Evolutionary conservation across 2,329 filamentous ascomycete species (phyloP).

Genomic region (Fusarium paranaense): DNA sequence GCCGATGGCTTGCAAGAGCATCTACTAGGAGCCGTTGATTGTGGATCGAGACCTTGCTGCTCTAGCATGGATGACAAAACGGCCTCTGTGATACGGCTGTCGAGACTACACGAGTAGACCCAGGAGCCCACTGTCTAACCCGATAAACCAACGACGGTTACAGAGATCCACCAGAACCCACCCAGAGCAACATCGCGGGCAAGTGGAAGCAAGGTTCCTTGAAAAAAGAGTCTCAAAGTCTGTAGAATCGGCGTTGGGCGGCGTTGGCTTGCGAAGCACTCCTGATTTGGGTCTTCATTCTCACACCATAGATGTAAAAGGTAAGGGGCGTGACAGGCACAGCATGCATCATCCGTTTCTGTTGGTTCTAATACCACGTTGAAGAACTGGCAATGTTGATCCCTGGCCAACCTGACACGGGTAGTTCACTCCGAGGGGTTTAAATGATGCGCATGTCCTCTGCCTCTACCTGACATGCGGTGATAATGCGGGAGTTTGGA

Average conservation of each 20-base stretch:
- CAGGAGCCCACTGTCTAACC: not conserved
- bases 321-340: not conserved
- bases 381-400: not conserved
- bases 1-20: not conserved
- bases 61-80: not conserved
- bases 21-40: not conserved
- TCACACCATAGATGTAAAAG: not conserved
- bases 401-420: not conserved
- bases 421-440: not conserved
- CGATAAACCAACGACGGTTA: not conserved
- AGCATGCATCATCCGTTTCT: not conserved
- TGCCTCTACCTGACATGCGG: not conserved
- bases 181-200: not conserved
- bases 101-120: not conserved
- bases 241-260: not conserved
- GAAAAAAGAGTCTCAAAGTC: not conserved
- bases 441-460: constrained; percentile 8
- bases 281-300: not conserved
- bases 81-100: constrained; percentile 1
- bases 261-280: not conserved
- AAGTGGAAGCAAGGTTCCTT: not conserved
- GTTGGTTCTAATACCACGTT: constrained; percentile 7
- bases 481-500: not conserved
- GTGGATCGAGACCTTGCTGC: not conserved
- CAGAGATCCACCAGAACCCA: not conserved